Percentiles rank a stretch among this genome's conserved stretches.
These are phyloP conservation scores for Ogataea ganodermae DNA, from an alignment of 805 yeast genomes.

Conservation along the genomic window DNA sequence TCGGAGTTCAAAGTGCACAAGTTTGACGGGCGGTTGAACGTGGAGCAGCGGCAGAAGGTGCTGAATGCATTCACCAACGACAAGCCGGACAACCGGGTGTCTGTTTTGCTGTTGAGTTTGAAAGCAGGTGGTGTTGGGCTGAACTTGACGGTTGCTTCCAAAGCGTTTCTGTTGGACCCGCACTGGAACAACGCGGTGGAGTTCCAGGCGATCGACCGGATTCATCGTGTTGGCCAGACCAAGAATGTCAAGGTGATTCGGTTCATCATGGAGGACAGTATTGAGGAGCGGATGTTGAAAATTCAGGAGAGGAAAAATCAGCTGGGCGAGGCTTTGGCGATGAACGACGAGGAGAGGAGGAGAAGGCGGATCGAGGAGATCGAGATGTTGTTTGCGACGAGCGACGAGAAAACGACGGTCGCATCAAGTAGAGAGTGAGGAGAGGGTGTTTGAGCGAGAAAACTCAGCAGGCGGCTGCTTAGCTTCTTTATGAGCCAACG, in stretches of 20 bases:
- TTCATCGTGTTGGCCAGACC: conserved; percentile 87
- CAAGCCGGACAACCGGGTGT: conserved; percentile 29
- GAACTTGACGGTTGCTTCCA: conserved; percentile 80
- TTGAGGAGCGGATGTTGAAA: conserved; percentile 84
- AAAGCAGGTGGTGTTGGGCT: conserved; percentile 96
- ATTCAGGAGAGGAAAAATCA: conserved; percentile 85
- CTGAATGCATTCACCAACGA: conserved; percentile 52
- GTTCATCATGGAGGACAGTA: conserved; percentile 78
- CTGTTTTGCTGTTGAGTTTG: conserved; percentile 66
- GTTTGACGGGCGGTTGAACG: conserved; percentile 79
- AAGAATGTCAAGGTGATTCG: conserved; percentile 71
- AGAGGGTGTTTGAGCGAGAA: neutral
- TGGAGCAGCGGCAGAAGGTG: conserved; percentile 64
- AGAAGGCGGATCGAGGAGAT: conserved; percentile 72
- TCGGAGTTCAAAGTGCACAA: conserved; percentile 59
- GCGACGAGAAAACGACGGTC: neutral
- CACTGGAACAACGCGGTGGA: conserved; percentile 97
- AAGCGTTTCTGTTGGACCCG: conserved; percentile 91
- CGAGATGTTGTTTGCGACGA: conserved; percentile 58
- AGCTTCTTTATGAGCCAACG: too few relatives aligned
- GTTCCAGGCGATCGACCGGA: conserved; percentile 87
- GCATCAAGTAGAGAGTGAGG: neutral
- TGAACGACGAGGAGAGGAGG: conserved; percentile 73
- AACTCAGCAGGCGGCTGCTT: too few relatives aligned
- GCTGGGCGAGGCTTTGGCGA: conserved; percentile 77